phyloP scores from a whole-genome alignment of 2,329 filamentous ascomycete genomes.

The Pseudogymnoascus sp. region DNA sequence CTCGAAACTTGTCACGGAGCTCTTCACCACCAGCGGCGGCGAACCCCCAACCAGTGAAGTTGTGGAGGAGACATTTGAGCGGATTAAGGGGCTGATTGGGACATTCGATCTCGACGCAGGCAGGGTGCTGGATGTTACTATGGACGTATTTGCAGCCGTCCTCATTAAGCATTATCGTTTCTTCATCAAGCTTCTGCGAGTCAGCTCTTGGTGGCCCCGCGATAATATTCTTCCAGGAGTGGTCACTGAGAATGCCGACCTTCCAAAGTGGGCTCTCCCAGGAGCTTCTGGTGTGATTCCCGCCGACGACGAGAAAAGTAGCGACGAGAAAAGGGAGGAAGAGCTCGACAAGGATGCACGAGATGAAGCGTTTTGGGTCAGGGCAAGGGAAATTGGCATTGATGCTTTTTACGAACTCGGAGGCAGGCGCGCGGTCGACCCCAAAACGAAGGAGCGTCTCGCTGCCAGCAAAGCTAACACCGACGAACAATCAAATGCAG shows the following conservation, averaged over 20 bases:
- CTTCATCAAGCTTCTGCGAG: constrained; percentile 84
- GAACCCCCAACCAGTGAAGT: constrained; percentile 66
- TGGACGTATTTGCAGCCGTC: constrained; percentile 90
- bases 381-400: constrained; percentile 67
- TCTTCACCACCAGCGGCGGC: constrained; percentile 80
- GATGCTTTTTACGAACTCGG: constrained; percentile 87
- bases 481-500: constrained; percentile 32
- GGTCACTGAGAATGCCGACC: constrained; percentile 45
- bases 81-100: constrained; percentile 88
- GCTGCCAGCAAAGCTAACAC: constrained; percentile 33
- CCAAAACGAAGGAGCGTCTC: constrained; percentile 42
- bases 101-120: constrained; percentile 97
- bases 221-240: constrained; percentile 42
- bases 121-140: constrained; percentile 83
- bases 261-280: constrained; percentile 83
- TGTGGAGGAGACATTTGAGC: constrained; percentile 80
- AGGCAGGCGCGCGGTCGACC: constrained; percentile 56
- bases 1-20: constrained; percentile 89
- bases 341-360: constrained; percentile 51
- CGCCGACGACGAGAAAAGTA: constrained; percentile 58
- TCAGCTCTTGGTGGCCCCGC: constrained; percentile 95
- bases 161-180: constrained; percentile 90
- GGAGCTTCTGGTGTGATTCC: constrained; percentile 55
- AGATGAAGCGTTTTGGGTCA: constrained; percentile 73
- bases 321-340: constrained; percentile 56